A percentile compares a stretch with the other conserved stretches of the same genome.
phyloP scores from a whole-genome alignment of 75 land plant species.

The Selaginella moellendorffii region DNA sequence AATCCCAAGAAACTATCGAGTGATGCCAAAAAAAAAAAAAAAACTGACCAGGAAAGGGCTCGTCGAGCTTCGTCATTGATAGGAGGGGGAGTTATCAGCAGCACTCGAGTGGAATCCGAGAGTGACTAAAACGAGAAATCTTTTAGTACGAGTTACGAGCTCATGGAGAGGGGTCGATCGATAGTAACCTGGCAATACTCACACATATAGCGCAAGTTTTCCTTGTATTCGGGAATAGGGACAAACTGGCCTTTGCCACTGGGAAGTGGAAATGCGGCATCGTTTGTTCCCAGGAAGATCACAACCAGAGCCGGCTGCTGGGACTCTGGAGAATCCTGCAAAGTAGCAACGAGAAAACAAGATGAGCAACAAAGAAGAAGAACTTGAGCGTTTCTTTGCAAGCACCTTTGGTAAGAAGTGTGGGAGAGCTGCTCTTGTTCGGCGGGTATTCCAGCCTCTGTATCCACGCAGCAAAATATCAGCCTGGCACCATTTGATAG shows the following conservation, averaged over 20 bases:
- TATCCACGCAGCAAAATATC: slow-evolving; percentile 75
- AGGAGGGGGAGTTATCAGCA: slow-evolving; percentile 80
- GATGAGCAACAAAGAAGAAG: too few species aligned
- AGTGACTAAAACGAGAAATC: not conserved
- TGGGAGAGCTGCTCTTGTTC: slow-evolving; percentile 58
- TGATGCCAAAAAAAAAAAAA: not conserved
- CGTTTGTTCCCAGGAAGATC: slow-evolving; percentile 95
- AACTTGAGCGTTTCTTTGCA: too few species aligned
- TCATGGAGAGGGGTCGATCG: too few species aligned
- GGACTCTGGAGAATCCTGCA: slow-evolving; percentile 45
- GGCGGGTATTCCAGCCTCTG: slow-evolving; percentile 80
- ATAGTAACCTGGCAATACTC: slow-evolving; percentile 72
- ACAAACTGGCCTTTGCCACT: slow-evolving; percentile 95
- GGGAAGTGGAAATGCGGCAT: slow-evolving; percentile 67
- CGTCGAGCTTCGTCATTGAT: slow-evolving; percentile 54
- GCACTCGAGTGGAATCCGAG: slow-evolving; percentile 36
- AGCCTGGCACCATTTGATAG: too few species aligned
- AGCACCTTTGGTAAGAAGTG: slow-evolving; percentile 74
- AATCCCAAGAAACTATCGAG: not conserved
- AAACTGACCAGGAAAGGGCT: slow-evolving; percentile 25
- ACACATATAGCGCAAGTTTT: slow-evolving; percentile 57
- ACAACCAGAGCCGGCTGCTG: slow-evolving; percentile 89
- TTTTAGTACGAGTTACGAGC: too few species aligned
- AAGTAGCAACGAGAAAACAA: too few species aligned
- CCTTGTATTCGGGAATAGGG: slow-evolving; percentile 70